Evolutionary conservation across 2,329 filamentous ascomycete genomes (phyloP), one percentile per base, ranked within the genome.

Genomic region (Diaporthe citriasiana): DNA sequence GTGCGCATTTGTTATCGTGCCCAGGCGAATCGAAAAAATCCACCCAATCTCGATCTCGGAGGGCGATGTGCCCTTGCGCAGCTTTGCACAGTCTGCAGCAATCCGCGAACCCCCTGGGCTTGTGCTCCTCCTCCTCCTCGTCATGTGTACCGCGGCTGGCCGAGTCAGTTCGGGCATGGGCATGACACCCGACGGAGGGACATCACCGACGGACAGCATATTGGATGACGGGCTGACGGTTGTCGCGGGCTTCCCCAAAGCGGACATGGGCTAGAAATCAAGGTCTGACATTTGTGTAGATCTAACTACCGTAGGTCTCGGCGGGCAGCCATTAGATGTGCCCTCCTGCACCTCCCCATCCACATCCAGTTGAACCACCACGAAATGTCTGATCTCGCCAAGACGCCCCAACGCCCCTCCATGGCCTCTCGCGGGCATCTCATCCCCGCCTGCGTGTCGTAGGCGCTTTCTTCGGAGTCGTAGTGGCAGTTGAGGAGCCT

Each of bases 381-480:
- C 65, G 42, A 51, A 42, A 63, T 51, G 65, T 38, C 47, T 70
- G 50, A 56, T 57, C 70, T 66, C 38, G 57, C 51, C 51, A 55
- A 40, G 33, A 65, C 50, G 25, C 68, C 40, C 10, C 38, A 33
- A 45, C 9, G 70, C 35, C 38, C 17, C 63, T 51, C 56, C 50
- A 63, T 51, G 55, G 47, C 69, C 75, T 60, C 33, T 63, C 69
- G n/a, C 27, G 57, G 47, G 63, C 19, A 10, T 13, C 66, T 71
- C 79, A 85, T 71, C 84, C 84, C 73, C 84, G 82, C 56, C 84
- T 83, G 68, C 84, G 82, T 38, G 84, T 85, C n/a, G 84, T 83
- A 13, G 84, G 84, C 22, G 82, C 82, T 74, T 83, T 85, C 77
- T 81, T 83, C 3, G 82, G 80, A 27, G 76, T 75, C 13, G 76